Evolutionary conservation across 331 rosid genomes (phyloP), one percentile per base, ranked within the genome.

Genomic region (Acacia concinna): DNA sequence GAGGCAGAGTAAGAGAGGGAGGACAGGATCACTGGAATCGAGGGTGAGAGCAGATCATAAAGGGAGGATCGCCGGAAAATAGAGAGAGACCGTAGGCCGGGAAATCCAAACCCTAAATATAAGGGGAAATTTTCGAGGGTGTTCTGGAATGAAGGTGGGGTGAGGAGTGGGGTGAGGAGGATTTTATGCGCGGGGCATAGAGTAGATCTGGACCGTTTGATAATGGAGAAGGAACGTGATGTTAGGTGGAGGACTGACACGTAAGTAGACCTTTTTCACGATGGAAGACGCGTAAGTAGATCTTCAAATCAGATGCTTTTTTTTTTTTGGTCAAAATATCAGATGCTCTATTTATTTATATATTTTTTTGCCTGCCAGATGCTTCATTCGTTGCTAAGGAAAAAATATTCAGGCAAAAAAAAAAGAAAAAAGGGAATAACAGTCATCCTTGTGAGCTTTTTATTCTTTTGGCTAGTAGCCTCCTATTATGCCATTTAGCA

Each of bases 151-250:
- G 17, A 27, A 31, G 75, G 0, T 14, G 30, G 25, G 15, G 6
- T 0, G 6, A 57, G 41, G 43, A 1, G n/a, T n/a, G n/a, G n/a
- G 12, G 9, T 4, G 9, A 77, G 68, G 44, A 38, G 62, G 13
- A 1, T 3, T 21, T 31, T 77, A 77, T 49, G 25, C 1, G 17
- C 38, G 3, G 17, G 44, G 28, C 27, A 40, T 68, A 25, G 40
- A 78, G 54, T 80, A 63, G 47, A 85, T 85, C 85, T 5, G 10
- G 62, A 49, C 79, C 84, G 84, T 85, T 85, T 52, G 52, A 68
- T 7, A 2, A 63, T 25, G 65, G 27, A 67, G 28, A 78, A 23
- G 20, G 34, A 43, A 2, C 41, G 57, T 60, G 71, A 18, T 18
- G 71, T 76, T 76, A 15, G 40, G 71, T 34, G 38, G 49, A 47